These are phyloP conservation scores for Magnolia kwangsiensis DNA, from an alignment of 164 flowering plant genomes.

Conservation along the genomic window DNA sequence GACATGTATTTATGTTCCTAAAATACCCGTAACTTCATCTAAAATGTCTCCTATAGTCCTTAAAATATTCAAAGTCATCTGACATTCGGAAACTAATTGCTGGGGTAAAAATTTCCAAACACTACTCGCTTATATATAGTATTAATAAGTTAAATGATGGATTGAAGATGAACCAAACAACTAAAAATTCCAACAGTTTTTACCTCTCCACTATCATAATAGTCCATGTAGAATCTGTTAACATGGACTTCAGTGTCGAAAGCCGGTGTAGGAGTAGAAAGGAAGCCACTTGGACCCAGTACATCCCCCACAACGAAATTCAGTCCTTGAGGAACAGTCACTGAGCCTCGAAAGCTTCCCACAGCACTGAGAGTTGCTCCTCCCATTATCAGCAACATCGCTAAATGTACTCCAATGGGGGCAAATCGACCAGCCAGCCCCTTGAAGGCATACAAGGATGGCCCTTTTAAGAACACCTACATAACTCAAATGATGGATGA, in stretches of 20 bases:
- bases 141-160: background rate
- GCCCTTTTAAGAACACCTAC: conserved; percentile 87
- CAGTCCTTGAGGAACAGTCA: conserved; percentile 94
- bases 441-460: conserved; percentile 84
- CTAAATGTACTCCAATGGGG: conserved; percentile 92
- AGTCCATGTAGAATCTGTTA: conserved; percentile 87
- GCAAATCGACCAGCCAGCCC: conserved; percentile 94
- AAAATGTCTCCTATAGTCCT: no score
- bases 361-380: conserved; percentile 90
- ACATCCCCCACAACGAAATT: conserved; percentile 93
- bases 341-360: conserved; percentile 90
- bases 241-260: conserved; percentile 95
- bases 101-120: no score
- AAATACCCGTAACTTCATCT: no score
- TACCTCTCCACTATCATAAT: conserved; percentile 91
- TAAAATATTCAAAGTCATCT: no score
- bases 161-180: background rate
- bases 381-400: conserved; percentile 88
- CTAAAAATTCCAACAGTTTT: background rate
- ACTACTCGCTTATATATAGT: no score
- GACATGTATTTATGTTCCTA: no score
- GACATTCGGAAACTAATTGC: no score
- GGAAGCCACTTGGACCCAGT: conserved; percentile 71
- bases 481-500: background rate
- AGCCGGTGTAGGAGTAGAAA: conserved; percentile 72